Conservation (phyloP, 1,284 basidiomycete genomes). For the Malassezia equina region DNA sequence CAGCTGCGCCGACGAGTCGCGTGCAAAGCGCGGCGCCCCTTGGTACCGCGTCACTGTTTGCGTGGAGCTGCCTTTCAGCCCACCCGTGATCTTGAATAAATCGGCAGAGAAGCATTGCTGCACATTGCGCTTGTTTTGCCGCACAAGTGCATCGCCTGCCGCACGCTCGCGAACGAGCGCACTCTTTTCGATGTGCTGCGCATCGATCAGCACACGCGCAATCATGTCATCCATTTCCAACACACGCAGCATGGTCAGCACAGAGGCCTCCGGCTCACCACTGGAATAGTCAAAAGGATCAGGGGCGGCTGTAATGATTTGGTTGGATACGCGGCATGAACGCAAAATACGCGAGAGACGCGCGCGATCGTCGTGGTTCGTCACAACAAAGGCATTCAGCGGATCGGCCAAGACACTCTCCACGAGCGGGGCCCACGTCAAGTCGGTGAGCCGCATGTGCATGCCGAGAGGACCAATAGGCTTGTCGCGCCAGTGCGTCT, state of each 20-base stretch:
- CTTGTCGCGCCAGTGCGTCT: slow-evolving; percentile 45
- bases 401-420: slow-evolving; percentile 58
- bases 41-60: slow-evolving; percentile 43
- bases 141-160: slow-evolving; percentile 42
- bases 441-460: slow-evolving; percentile 68
- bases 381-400: slow-evolving; percentile 69
- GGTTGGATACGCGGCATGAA: slow-evolving; percentile 15
- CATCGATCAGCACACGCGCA: slow-evolving; percentile 70
- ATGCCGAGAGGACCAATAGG: slow-evolving; percentile 65
- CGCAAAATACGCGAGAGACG: slow-evolving; percentile 59
- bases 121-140: slow-evolving; percentile 38
- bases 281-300: slow-evolving; percentile 49
- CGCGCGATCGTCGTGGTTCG: slow-evolving; percentile 60
- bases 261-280: slow-evolving; percentile 55
- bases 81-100: slow-evolving; percentile 34
- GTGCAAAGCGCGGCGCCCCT: slow-evolving; percentile 44
- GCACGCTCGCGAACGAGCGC: slow-evolving; percentile 54
- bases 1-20: slow-evolving; percentile 33
- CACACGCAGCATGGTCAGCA: slow-evolving; percentile 71
- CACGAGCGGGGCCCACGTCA: slow-evolving; percentile 61
- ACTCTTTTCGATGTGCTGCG: slow-evolving; percentile 61
- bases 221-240: slow-evolving; percentile 72
- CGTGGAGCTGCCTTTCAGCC: slow-evolving; percentile 22
- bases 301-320: slow-evolving; percentile 49
- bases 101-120: slow-evolving; percentile 37